Evolutionary conservation across 2,329 filamentous ascomycete genomes (phyloP), one percentile per base, ranked within the genome.

Genomic region (Zymoseptoria pseudotritici): DNA sequence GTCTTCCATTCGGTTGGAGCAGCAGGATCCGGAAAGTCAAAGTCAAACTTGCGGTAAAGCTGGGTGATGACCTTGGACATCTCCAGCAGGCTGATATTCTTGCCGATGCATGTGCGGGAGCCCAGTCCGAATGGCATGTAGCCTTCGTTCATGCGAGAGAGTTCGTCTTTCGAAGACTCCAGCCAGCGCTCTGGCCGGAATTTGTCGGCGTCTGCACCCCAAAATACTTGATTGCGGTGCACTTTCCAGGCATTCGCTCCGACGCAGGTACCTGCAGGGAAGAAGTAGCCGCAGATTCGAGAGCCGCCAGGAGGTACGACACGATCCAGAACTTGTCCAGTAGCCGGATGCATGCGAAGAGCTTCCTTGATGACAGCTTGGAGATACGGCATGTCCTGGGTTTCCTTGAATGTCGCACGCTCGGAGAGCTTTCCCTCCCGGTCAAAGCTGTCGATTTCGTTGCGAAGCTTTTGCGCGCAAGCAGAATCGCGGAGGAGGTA

Each of bases 61-160:
- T 55, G 26, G 20, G 58, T 53, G 17, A 59, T 22, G 19, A 52
- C 57, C 31, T 59, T 59, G 3, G 8, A 36, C 46, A 60, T 60
- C 42, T 60, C 58, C 13, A 60, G 21, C 55, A 52, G 57, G 9
- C 55, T 54, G 9, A 60, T 54, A 26, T 54, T 57, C 22, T 58
- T 62, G 1, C 63, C 58, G 24, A 63, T 46, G 50, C 61, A 65
- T 13, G 54, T 61, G 50, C 63, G 56, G 20, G 58, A 58, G 9
- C 63, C 63, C 24, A 52, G 57, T n/a, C 63, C 63, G 56, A 65
- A 63, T 10, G 58, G 54, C 31, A 60, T 54, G n/a, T 55, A 53
- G 42, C 46, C 52, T n/a, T 50, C 84, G 84, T 3, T 83, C 83
- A 26, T 87, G 83, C 0, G 49, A 9, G 24, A 31, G 19, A 59